Evolutionary conservation across 495 filamentous ascomycete species (phyloP).

Genomic region (Evansstolkia leycettana): DNA sequence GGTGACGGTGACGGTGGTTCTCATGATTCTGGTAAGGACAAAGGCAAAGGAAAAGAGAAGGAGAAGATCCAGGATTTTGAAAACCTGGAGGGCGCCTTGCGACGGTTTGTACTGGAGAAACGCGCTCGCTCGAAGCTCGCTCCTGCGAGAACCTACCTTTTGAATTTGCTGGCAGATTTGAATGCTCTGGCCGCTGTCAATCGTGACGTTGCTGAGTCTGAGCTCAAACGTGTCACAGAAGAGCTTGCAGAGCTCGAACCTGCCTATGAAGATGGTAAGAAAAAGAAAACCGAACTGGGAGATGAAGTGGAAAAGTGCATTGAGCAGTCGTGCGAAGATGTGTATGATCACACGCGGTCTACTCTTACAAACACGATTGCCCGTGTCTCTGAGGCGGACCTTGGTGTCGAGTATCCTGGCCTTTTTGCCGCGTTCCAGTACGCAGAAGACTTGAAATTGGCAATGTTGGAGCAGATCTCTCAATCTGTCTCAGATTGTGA

Average conservation of each 20-base stretch:
- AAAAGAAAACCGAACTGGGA: conserved; percentile 67
- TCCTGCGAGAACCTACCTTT: conserved; percentile 89
- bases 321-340: conserved; percentile 70
- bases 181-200: conserved; percentile 77
- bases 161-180: conserved; percentile 82
- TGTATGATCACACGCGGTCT: conserved; percentile 70
- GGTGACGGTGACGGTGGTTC: conserved; percentile 44
- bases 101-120: conserved; percentile 93
- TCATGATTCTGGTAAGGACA: conserved; percentile 38
- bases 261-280: conserved; percentile 68
- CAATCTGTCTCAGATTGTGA: conserved; percentile 67
- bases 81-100: conserved; percentile 72
- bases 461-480: conserved; percentile 82
- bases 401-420: conserved; percentile 78
- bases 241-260: conserved; percentile 78
- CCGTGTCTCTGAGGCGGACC: conserved; percentile 59
- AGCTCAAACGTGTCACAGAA: conserved; percentile 70
- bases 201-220: conserved; percentile 69
- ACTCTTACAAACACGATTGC: conserved; percentile 59
- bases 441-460: conserved; percentile 82
- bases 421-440: conserved; percentile 78
- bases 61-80: conserved; percentile 84
- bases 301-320: conserved; percentile 72
- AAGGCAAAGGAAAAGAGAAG: conserved; percentile 82
- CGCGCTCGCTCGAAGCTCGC: conserved; percentile 90